Evolutionary conservation across 192 early-diverging fungal species (phyloP).

Genomic region (Irineochytrium annulatum): DNA sequence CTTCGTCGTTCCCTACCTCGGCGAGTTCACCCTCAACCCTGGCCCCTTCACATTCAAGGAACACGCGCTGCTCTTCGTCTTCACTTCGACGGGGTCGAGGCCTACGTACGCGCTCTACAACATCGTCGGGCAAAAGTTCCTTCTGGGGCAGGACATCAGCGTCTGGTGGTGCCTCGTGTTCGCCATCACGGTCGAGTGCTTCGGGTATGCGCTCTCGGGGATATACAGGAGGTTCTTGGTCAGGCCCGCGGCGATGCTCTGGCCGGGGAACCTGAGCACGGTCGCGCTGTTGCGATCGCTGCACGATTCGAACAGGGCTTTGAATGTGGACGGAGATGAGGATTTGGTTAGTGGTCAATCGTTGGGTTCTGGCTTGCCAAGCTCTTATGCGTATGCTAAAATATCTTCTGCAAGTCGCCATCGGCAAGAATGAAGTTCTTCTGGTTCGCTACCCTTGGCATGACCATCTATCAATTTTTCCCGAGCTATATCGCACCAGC

Average conservation of each 20-base stretch:
- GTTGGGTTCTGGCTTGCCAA: slow-evolving; percentile 48
- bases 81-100: slow-evolving; percentile 18
- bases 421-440: slow-evolving; percentile 20
- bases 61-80: slow-evolving; percentile 61
- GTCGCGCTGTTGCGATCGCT: slow-evolving; percentile 50
- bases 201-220: slow-evolving; percentile 70
- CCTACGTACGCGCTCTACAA: slow-evolving; percentile 49
- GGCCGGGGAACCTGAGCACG: slow-evolving; percentile 59
- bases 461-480: slow-evolving; percentile 26
- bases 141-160: slow-evolving; percentile 14
- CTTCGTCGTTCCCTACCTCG: slow-evolving; percentile 20
- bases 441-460: slow-evolving; percentile 24
- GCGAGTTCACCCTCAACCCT: slow-evolving; percentile 19
- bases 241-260: slow-evolving; percentile 81
- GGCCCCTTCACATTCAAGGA: slow-evolving; percentile 64
- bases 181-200: slow-evolving; percentile 63
- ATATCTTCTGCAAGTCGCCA: too few relatives aligned
- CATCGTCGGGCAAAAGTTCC: slow-evolving; percentile 24
- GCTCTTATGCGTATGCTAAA: slow-evolving; percentile 2
- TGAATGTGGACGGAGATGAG: slow-evolving; percentile 6
- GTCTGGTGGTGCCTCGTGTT: slow-evolving; percentile 29
- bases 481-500: slow-evolving; percentile 26
- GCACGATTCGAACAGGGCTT: slow-evolving; percentile 3
- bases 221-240: slow-evolving; percentile 76
- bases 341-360: slow-evolving; percentile 5